Evolutionary conservation across 2,329 filamentous ascomycete species (phyloP).

Genomic region (Aspergillus sergii): DNA sequence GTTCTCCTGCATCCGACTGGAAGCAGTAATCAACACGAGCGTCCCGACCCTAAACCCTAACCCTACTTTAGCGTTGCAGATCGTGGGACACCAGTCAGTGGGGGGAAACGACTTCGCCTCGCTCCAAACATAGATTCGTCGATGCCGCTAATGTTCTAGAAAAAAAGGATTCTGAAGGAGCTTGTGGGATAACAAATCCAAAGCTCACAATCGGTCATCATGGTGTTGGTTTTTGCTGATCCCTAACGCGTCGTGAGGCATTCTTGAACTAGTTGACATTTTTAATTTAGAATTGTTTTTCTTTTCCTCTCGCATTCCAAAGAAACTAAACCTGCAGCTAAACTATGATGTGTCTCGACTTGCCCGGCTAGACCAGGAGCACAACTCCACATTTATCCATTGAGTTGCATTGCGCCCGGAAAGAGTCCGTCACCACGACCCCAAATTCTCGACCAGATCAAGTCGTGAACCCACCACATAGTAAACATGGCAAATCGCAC

Average conservation of each 20-base stretch:
- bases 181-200: too few relatives aligned
- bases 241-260: too few relatives aligned
- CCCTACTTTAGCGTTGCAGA: not conserved
- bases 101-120: too few relatives aligned
- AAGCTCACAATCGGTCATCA: too few relatives aligned
- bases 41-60: not conserved
- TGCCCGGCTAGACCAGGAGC: not conserved
- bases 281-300: too few relatives aligned
- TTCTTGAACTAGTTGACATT: too few relatives aligned
- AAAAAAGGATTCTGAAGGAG: too few relatives aligned
- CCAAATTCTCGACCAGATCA: not conserved
- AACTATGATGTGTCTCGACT: not conserved
- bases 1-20: not conserved
- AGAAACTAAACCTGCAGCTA: not conserved
- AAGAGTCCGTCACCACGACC: constrained; percentile 2
- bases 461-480: constrained; percentile 6
- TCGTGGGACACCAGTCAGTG: not conserved
- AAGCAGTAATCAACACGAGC: not conserved
- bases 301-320: too few relatives aligned
- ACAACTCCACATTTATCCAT: not conserved
- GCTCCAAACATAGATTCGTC: too few relatives aligned
- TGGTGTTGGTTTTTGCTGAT: too few relatives aligned
- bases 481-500: constrained; percentile 4
- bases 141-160: too few relatives aligned
- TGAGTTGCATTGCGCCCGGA: not conserved